These are phyloP conservation scores for Penicillium maclennaniae DNA, from an alignment of 495 filamentous ascomycete genomes.

Conservation along the genomic window DNA sequence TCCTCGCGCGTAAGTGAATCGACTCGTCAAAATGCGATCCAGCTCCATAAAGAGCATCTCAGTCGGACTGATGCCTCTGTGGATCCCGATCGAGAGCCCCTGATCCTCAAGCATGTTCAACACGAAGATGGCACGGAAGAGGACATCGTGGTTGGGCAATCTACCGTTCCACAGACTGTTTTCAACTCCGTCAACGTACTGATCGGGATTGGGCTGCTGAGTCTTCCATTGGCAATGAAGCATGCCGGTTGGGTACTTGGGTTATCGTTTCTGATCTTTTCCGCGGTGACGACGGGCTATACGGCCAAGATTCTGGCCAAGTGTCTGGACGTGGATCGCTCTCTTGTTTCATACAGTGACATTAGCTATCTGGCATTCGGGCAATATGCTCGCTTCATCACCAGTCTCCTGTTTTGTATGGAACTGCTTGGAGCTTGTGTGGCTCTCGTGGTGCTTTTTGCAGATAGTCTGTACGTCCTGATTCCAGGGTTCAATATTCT, in stretches of 20 bases:
- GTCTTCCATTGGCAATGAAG: conserved; percentile 82
- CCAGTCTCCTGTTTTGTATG: conserved; percentile 79
- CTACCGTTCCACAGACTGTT: conserved; percentile 89
- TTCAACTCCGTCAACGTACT: conserved; percentile 97
- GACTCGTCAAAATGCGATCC: conserved; percentile 66
- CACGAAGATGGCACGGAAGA: conserved; percentile 81
- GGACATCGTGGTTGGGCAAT: conserved; percentile 81
- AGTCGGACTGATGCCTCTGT: conserved; percentile 37
- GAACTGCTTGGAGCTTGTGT: conserved; percentile 88
- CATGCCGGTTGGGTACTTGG: conserved; percentile 91
- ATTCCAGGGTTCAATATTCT: conserved; percentile 68
- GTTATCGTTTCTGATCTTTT: conserved; percentile 66
- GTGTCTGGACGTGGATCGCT: conserved; percentile 83
- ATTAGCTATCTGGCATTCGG: conserved; percentile 91
- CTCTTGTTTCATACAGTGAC: conserved; percentile 84
- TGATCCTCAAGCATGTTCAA: conserved; percentile 82
- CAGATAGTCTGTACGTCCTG: conserved; percentile 78
- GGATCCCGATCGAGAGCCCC: conserved; percentile 69
- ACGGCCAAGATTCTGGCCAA: conserved; percentile 83
- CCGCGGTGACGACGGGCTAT: conserved; percentile 73
- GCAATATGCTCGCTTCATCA: conserved; percentile 70
- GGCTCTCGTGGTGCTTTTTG: conserved; percentile 88
- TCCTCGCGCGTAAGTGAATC: conserved; percentile 63
- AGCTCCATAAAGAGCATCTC: conserved; percentile 70
- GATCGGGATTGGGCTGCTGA: conserved; percentile 86